A percentile compares a stretch with the other conserved stretches of the same genome.
These are phyloP conservation scores for Haematococcus sp. DNA, from an alignment of 139 green algal species.

Conservation along the genomic window DNA sequence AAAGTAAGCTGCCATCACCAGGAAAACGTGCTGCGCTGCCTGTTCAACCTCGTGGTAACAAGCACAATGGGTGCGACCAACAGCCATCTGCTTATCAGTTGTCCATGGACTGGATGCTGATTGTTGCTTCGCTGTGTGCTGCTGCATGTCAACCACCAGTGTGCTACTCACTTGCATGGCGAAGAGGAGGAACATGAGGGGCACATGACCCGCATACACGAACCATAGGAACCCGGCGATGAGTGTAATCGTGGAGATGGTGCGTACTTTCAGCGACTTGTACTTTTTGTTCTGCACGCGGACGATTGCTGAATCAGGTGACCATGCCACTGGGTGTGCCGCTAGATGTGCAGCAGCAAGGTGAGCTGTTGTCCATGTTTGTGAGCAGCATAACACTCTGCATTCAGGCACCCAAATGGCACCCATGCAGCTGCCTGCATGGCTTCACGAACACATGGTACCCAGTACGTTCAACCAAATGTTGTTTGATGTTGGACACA, in stretches of 20 bases:
- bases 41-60: slow-evolving; percentile 8
- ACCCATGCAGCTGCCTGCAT: too few relatives aligned
- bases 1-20: too few relatives aligned
- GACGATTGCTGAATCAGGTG: neutral
- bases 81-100: neutral
- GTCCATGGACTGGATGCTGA: neutral
- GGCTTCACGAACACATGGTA: neutral
- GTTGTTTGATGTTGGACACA: too few relatives aligned
- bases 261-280: slow-evolving; percentile 31
- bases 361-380: too few relatives aligned
- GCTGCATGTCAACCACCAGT: neutral
- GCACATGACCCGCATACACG: slow-evolving; percentile 81
- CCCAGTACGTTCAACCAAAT: neutral
- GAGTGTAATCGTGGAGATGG: slow-evolving; percentile 71
- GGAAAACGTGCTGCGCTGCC: too few relatives aligned
- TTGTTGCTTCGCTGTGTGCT: neutral
- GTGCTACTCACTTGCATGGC: slow-evolving; percentile 63
- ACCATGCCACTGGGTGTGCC: too few relatives aligned
- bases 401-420: too few relatives aligned
- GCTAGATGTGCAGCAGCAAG: too few relatives aligned
- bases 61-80: neutral
- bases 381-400: too few relatives aligned
- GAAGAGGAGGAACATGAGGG: slow-evolving; percentile 79
- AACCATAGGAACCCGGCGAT: slow-evolving; percentile 70
- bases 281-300: slow-evolving; percentile 6